These are phyloP conservation scores for Epichloe bromicola DNA, from an alignment of 2,329 filamentous ascomycete genomes.

Conservation along the genomic window DNA sequence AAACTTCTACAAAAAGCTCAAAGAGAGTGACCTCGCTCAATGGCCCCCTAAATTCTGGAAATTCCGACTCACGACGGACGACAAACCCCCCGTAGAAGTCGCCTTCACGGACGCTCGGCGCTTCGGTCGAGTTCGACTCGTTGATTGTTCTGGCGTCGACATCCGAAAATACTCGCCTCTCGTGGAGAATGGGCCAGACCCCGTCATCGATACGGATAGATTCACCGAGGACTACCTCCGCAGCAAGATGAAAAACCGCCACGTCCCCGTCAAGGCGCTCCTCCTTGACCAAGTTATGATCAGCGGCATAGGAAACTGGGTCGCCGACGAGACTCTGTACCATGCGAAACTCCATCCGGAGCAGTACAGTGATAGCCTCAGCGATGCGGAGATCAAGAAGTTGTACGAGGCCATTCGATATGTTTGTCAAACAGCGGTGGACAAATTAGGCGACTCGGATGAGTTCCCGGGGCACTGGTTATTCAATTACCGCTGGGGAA, in stretches of 20 bases:
- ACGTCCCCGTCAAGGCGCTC: constrained; percentile 78
- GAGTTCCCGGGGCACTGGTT: constrained; percentile 81
- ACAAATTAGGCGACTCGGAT: constrained; percentile 66
- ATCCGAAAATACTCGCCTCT: constrained; percentile 69
- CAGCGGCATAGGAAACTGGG: constrained; percentile 94
- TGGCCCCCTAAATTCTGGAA: constrained; percentile 93
- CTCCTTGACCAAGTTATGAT: constrained; percentile 80
- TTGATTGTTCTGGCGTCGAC: constrained; percentile 64
- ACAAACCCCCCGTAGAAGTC: constrained; percentile 41
- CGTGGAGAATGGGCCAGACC: constrained; percentile 87
- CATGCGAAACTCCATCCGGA: constrained; percentile 83
- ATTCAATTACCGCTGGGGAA: constrained; percentile 80
- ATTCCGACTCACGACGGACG: constrained; percentile 58
- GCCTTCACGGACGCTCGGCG: constrained; percentile 79
- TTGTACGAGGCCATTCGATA: constrained; percentile 63
- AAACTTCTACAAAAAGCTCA: constrained; percentile 66
- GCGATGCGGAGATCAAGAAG: constrained; percentile 53
- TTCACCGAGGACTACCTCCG: constrained; percentile 66
- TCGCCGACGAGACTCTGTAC: constrained; percentile 87
- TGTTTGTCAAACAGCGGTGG: constrained; percentile 70
- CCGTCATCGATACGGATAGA: constrained; percentile 65
- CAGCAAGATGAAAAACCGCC: constrained; percentile 59
- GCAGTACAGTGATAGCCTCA: constrained; percentile 78
- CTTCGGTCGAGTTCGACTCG: constrained; percentile 65
- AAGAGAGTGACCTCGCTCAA: constrained; percentile 39